These are phyloP conservation scores for Aspergillus terreus DNA, from an alignment of 2,329 filamentous ascomycete species.

Conservation along the genomic window DNA sequence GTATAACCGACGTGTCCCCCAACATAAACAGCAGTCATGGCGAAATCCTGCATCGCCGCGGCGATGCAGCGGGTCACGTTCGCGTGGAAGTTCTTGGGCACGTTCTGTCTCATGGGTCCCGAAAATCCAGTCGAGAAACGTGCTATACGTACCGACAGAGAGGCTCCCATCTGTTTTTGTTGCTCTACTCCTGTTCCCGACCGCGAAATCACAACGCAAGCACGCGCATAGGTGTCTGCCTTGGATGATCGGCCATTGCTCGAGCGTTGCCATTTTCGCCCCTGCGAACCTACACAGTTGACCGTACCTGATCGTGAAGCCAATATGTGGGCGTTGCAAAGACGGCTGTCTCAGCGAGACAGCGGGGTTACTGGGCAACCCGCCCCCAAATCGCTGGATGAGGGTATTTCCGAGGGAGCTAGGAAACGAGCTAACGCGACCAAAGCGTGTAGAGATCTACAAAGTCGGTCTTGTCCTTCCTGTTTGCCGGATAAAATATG, in stretches of 20 bases:
- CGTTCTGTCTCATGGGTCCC: background rate
- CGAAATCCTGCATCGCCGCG: too few species aligned
- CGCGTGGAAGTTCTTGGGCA: background rate
- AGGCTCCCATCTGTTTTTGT: slow-evolving; percentile 15
- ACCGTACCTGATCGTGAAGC: background rate
- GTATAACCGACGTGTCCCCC: too few species aligned
- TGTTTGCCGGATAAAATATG: too few species aligned
- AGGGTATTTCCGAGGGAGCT: too few species aligned
- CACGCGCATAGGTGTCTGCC: slow-evolving; percentile 15
- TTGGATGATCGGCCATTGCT: background rate
- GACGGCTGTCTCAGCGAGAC: background rate
- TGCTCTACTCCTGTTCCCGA: slow-evolving; percentile 18
- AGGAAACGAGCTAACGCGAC: too few species aligned
- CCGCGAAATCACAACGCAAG: slow-evolving; percentile 23
- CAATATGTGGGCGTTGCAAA: background rate
- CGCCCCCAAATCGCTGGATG: too few species aligned
- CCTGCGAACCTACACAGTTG: background rate
- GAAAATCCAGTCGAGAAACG: background rate
- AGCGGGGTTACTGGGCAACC: too few species aligned
- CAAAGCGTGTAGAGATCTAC: background rate
- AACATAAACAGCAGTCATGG: too few species aligned
- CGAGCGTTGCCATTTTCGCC: background rate
- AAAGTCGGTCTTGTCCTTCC: too few species aligned
- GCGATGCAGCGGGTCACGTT: background rate
- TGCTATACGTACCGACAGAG: slow-evolving; percentile 7